These are phyloP conservation scores for Lobosporangium transversale DNA, from an alignment of 192 early-diverging fungal species.

Conservation along the genomic window DNA sequence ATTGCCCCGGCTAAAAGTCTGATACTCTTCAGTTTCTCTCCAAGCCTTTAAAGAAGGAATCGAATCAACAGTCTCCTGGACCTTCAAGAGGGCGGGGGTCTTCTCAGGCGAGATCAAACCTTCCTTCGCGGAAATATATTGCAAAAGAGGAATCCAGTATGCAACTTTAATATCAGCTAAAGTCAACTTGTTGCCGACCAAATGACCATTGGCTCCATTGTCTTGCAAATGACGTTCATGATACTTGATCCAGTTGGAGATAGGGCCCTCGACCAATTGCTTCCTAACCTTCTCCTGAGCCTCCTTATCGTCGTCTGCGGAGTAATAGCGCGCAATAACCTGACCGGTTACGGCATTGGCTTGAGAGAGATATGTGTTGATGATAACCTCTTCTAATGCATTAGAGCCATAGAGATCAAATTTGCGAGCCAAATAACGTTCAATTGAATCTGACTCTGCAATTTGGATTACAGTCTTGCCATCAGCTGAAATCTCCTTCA, in stretches of 20 bases:
- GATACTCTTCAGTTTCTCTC: slow-evolving; percentile 19
- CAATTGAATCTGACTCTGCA: slow-evolving; percentile 57
- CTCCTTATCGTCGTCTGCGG: too few species aligned
- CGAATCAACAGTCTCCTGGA: slow-evolving; percentile 4
- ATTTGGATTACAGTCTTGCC: slow-evolving; percentile 39
- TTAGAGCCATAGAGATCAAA: slow-evolving; percentile 39
- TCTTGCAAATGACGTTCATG: slow-evolving; percentile 32
- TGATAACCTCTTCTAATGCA: slow-evolving; percentile 31
- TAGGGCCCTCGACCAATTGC: not conserved
- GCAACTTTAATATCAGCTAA: slow-evolving; percentile 49
- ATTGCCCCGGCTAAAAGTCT: slow-evolving; percentile 4
- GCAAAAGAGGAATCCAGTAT: not conserved
- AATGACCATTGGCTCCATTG: slow-evolving; percentile 55
- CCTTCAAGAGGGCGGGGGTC: slow-evolving; percentile 25
- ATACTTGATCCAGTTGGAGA: slow-evolving; percentile 13
- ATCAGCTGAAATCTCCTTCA: slow-evolving; percentile 52
- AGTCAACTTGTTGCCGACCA: slow-evolving; percentile 54
- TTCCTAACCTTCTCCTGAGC: slow-evolving; percentile 7
- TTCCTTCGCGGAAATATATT: not conserved
- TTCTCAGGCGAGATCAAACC: slow-evolving; percentile 10
- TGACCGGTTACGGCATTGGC: too few species aligned
- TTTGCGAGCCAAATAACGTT: slow-evolving; percentile 58
- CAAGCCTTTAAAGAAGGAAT: slow-evolving; percentile 7
- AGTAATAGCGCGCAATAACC: too few species aligned
- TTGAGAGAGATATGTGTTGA: slow-evolving; percentile 45